Evolutionary conservation across 345 rosid genomes (phyloP).

Genomic region (Carallia pectinifolia): DNA sequence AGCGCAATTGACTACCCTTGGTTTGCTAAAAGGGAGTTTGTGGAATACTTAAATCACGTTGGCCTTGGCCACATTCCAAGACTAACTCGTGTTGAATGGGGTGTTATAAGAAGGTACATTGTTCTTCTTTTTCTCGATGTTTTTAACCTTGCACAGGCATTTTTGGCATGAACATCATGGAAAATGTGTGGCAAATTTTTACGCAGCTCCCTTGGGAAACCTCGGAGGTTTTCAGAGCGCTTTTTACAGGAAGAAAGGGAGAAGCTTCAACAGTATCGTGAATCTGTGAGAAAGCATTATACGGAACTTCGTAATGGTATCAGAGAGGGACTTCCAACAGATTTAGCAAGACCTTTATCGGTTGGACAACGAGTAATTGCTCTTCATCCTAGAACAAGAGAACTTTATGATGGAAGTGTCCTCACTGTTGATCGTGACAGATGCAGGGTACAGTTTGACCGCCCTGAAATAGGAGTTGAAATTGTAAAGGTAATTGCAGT

Average conservation of each 20-base stretch:
- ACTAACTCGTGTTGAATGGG: slow-evolving; percentile 35
- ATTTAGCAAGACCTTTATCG: slow-evolving; percentile 34
- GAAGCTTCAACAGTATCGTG: slow-evolving; percentile 30
- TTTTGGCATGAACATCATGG: background rate
- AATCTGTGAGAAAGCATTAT: slow-evolving; percentile 36
- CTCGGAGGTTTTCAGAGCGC: slow-evolving; percentile 34
- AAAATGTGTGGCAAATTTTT: background rate
- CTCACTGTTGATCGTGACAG: slow-evolving; percentile 31
- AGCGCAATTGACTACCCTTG: slow-evolving; percentile 41
- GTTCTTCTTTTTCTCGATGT: background rate
- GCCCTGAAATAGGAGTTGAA: slow-evolving; percentile 30
- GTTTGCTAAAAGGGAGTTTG: slow-evolving; percentile 37
- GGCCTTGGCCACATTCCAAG: slow-evolving; percentile 33
- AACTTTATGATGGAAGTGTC: slow-evolving; percentile 31
- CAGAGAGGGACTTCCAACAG: slow-evolving; percentile 35
- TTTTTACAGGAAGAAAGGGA: slow-evolving; percentile 29
- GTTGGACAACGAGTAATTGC: slow-evolving; percentile 35
- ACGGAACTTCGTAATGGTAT: slow-evolving; percentile 23
- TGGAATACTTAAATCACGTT: slow-evolving; percentile 35
- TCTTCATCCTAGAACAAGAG: slow-evolving; percentile 31
- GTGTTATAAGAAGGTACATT: slow-evolving; percentile 30
- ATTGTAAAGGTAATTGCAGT: slow-evolving; percentile 23
- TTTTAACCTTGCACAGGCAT: background rate
- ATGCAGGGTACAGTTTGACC: slow-evolving; percentile 36
- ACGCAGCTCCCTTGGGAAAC: slow-evolving; percentile 33